Evolutionary conservation across 2,329 filamentous ascomycete genomes (phyloP), one percentile per base, ranked within the genome.

Genomic region (Aspergillus tubingensis): DNA sequence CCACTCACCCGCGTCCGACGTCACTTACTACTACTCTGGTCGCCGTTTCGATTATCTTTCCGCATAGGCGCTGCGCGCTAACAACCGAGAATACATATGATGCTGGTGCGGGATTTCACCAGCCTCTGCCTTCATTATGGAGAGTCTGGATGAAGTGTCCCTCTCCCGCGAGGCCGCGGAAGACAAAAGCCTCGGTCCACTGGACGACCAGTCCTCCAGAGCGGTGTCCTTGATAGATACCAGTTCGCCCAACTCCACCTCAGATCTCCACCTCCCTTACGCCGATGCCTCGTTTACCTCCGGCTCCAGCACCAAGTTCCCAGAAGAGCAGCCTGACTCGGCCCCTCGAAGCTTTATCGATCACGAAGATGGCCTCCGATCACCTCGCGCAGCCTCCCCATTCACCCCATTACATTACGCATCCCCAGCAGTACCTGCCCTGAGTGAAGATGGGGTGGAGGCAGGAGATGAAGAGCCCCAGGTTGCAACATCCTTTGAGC

Each of bases 381-480:
- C 65, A 13, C 49, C 65, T 6, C 59, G 65, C 58, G 38, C 67
- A 15, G 62, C 64, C 8, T 67, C 71, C 7, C 70, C 70, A 2
- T 74, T 73, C 44, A 62, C 68, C 10, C 68, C 66, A 13, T 48
- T 67, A 13, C 66, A 71, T 5, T 77, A 73, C 57, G 74, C 74
- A 36, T 64, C 69, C n/a, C 68, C 74, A 8, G 63, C 71, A 2
- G 49, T 44, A 19, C 53, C 54, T 5, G 67, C 71, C 23, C 65
- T 74, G 38, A 68, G 70, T 49, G 73, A 75, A 36, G 70, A 72
- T 53, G 70, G 70, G 43, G 68, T 65, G 1, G 76, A 77, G 19
- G 76, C 73, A 25, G 79, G 76, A 49, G 78, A 81, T 58, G 79
- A 81, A 60, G 79, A 80, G 47, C 74, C 79, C 8, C 71, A 71